Percentiles rank a stretch among this genome's conserved stretches.
Conservation (phyloP, 805 yeast species). For the Sporopachydermia quercuum region DNA sequence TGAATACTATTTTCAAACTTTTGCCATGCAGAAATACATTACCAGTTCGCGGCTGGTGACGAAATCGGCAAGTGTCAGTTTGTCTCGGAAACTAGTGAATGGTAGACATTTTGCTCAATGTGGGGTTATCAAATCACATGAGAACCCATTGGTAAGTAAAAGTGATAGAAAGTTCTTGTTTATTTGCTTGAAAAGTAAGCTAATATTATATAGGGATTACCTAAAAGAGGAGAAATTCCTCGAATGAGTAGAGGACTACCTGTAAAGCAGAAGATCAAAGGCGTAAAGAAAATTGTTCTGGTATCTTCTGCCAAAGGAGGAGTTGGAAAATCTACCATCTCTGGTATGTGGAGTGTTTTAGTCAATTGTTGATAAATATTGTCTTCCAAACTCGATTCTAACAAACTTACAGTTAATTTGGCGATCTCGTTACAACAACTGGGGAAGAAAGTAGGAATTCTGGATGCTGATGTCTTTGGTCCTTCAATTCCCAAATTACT, state of each 20-base stretch:
- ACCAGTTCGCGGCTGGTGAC: too few species aligned
- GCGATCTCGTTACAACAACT: conserved; percentile 43
- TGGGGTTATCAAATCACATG: too few species aligned
- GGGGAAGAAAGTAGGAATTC: conserved; percentile 47
- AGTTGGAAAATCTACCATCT: conserved; percentile 66
- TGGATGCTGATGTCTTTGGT: conserved; percentile 76
- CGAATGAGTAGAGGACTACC: conserved; percentile 41
- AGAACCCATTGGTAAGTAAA: conserved; percentile 38
- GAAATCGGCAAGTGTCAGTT: too few species aligned
- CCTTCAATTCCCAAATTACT: conserved; percentile 69
- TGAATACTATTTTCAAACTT: too few species aligned
- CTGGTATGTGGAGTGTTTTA: conserved; percentile 14
- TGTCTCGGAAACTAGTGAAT: too few species aligned
- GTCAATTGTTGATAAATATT: not conserved
- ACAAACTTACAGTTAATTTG: conserved; percentile 29
- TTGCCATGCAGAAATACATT: too few species aligned
- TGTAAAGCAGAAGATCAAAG: conserved; percentile 36
- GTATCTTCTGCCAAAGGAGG: conserved; percentile 75
- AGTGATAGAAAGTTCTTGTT: not conserved
- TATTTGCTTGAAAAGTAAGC: conserved; percentile 1
- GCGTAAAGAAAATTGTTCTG: conserved; percentile 45
- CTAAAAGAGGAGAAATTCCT: conserved; percentile 22
- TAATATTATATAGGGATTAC: conserved; percentile 24
- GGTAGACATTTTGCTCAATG: too few species aligned
- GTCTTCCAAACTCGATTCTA: not conserved